Evolutionary conservation across 169 alveolate species (phyloP).

Genomic region (Eimeria necatrix): DNA sequence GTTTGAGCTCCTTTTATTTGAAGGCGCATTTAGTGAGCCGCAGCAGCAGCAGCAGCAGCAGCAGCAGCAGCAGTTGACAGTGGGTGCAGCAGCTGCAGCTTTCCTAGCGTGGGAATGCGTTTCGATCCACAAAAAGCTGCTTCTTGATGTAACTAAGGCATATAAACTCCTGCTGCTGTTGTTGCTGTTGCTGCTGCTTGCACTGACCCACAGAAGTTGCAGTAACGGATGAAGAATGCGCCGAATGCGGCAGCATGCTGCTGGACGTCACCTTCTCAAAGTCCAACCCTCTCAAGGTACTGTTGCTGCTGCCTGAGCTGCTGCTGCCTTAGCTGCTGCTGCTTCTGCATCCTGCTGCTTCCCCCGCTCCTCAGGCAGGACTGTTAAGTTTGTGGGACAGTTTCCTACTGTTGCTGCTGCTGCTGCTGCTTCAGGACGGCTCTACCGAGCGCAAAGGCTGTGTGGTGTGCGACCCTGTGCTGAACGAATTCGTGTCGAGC

Average conservation of each 20-base stretch:
- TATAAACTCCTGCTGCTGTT: not conserved
- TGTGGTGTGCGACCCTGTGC: slow-evolving; percentile 78
- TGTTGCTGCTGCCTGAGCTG: not conserved
- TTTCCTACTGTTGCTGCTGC: slow-evolving; percentile 22
- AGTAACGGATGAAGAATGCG: slow-evolving; percentile 69
- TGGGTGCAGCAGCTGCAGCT: not conserved
- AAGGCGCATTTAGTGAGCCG: slow-evolving; percentile 73
- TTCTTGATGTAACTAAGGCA: too few relatives aligned
- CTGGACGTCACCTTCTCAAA: slow-evolving; percentile 59
- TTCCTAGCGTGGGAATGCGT: too few relatives aligned
- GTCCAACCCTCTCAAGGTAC: slow-evolving; percentile 59
- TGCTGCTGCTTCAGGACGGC: slow-evolving; percentile 55
- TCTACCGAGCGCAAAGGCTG: slow-evolving; percentile 42
- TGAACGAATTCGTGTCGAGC: slow-evolving; percentile 65
- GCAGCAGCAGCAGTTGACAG: not conserved
- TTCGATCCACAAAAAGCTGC: too few relatives aligned
- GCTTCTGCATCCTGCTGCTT: not conserved
- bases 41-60: not conserved
- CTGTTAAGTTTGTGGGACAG: not conserved
- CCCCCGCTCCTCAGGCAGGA: not conserved
- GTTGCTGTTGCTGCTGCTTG: too few relatives aligned
- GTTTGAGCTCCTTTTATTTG: slow-evolving; percentile 73
- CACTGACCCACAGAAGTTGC: not conserved
- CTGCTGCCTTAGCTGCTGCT: not conserved
- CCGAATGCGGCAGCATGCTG: slow-evolving; percentile 52